Base-by-base conservation (phyloP, 768 basidiomycete genomes). In the Leccinum pellstonianum region DNA sequence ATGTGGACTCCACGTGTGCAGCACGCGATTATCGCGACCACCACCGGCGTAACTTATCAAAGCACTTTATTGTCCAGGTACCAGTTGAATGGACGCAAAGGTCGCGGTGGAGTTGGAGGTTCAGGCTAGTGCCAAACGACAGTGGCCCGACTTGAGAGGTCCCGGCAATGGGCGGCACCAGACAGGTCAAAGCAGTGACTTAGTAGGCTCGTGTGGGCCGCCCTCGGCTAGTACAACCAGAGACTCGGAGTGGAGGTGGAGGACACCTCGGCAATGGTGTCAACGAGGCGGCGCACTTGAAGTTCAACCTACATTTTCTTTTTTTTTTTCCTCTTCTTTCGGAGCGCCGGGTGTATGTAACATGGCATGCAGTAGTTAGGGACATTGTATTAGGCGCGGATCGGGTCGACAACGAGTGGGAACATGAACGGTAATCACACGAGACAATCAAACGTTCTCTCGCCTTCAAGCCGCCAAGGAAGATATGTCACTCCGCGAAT, bases 1-100 rank as follows among this genome's bases (percentile, higher is more conserved):
- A 73, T 68, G 69, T 37, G 66, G 66, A 55, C 63, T 60, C 65
- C 68, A 73, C 73, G 69, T 73, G 73, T 66, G 65, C 21, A 52
- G 57, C 70, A 75, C 69, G 68, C 73, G 68, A 72, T 62, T 61
- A 70, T 68, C 70, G 63, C 60, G 62, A 63, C 64, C 51, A 63
- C 54, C 58, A 46, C 27, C 33, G 12, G 12, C 33, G 12, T 35
- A 14, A 56, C 29, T 29, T 29, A 29, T 29, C 61, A 65, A 55
- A 31, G 7, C 41, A 52, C 52, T 52, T 41, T 54, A 58, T 65
- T 60, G 57, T 61, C 60, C 55, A 58, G 56, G 69, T 53, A 57
- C 60, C 29, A 7, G 60, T 47, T 64, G 43, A 51, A 59, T 17
- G 46, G 52, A 35, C 31, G 35, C 19, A 10, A 50, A 37, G 14